Percentiles rank a stretch among this genome's conserved stretches.
Conservation (phyloP, 2,329 filamentous ascomycete species). For the Clonostachys byssicola region DNA sequence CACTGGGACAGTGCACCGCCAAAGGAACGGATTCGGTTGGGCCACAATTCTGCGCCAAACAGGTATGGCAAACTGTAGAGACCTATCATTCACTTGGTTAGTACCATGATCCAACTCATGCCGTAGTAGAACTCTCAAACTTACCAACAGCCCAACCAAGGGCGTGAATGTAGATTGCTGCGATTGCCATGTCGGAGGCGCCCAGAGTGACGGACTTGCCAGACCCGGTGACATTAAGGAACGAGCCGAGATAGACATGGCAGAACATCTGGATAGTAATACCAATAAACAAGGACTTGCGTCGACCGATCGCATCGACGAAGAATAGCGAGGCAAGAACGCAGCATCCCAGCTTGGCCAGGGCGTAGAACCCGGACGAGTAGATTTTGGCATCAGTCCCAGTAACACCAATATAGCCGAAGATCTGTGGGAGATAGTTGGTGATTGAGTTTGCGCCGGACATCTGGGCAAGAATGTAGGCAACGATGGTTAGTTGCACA, state of each 20-base stretch:
- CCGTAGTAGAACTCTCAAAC: not conserved
- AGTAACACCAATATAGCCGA: conserved; percentile 26
- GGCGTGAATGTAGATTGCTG: conserved; percentile 36
- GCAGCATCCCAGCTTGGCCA: conserved; percentile 35
- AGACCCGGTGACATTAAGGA: conserved; percentile 24
- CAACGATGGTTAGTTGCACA: conserved; percentile 27
- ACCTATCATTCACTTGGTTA: conserved; percentile 5
- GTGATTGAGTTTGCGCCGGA: conserved; percentile 38
- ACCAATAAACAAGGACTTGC: conserved; percentile 28
- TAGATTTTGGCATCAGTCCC: conserved; percentile 25
- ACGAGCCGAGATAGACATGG: conserved; percentile 33
- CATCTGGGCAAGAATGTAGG: conserved; percentile 33
- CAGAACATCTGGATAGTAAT: conserved; percentile 30
- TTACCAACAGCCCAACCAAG: conserved; percentile 33
- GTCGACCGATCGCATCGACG: conserved; percentile 34
- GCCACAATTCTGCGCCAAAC: conserved; percentile 37
- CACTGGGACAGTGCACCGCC: conserved; percentile 28
- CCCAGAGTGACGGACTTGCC: conserved; percentile 10
- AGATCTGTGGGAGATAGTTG: conserved; percentile 34
- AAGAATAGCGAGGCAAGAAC: conserved; percentile 36
- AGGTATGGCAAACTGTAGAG: conserved; percentile 34
- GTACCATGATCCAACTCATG: not conserved
- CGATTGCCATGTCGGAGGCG: conserved; percentile 31
- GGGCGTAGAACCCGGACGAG: conserved; percentile 32
- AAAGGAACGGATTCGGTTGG: conserved; percentile 37